Evolutionary conservation across 2,329 filamentous ascomycete genomes (phyloP).

Genomic region (Aspergillus ochraceoroseus): DNA sequence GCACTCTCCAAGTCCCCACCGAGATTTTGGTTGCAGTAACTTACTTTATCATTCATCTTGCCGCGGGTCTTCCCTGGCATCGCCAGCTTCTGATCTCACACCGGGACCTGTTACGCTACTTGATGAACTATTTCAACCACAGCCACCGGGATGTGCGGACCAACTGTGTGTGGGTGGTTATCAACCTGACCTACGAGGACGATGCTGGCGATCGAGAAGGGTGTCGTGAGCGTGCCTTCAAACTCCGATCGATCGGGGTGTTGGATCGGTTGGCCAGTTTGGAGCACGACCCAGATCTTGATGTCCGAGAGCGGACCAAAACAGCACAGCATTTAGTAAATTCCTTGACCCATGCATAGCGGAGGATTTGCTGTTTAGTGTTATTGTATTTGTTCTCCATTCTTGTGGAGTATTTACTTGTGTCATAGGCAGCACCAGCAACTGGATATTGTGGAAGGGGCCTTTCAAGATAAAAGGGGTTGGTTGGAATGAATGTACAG

Average conservation of each 20-base stretch:
- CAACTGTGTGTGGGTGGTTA: constrained; percentile 75
- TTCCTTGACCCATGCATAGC: constrained; percentile 22
- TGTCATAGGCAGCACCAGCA: constrained; percentile 1
- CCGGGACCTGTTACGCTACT: constrained; percentile 65
- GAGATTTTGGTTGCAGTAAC: constrained; percentile 74
- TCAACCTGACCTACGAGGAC: constrained; percentile 80
- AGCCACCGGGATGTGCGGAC: constrained; percentile 68
- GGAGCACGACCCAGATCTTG: constrained; percentile 66
- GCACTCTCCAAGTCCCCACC: constrained; percentile 34
- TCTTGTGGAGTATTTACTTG: constrained; percentile 1
- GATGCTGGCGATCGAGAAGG: constrained; percentile 62
- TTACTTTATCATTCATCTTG: constrained; percentile 81
- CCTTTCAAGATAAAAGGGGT: constrained; percentile 2
- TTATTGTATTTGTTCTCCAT: not conserved
- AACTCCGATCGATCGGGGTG: constrained; percentile 68
- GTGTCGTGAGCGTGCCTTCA: constrained; percentile 61
- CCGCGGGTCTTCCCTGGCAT: constrained; percentile 73
- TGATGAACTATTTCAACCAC: constrained; percentile 69
- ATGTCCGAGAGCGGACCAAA: constrained; percentile 80
- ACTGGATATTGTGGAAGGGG: not conserved
- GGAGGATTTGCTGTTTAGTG: constrained; percentile 9
- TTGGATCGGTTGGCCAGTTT: constrained; percentile 60
- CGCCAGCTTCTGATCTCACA: constrained; percentile 73
- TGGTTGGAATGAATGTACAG: too few species aligned
- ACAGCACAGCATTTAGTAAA: constrained; percentile 69